These are phyloP conservation scores for Fusarium incarnatum DNA, from an alignment of 2,329 filamentous ascomycete genomes.

Conservation along the genomic window DNA sequence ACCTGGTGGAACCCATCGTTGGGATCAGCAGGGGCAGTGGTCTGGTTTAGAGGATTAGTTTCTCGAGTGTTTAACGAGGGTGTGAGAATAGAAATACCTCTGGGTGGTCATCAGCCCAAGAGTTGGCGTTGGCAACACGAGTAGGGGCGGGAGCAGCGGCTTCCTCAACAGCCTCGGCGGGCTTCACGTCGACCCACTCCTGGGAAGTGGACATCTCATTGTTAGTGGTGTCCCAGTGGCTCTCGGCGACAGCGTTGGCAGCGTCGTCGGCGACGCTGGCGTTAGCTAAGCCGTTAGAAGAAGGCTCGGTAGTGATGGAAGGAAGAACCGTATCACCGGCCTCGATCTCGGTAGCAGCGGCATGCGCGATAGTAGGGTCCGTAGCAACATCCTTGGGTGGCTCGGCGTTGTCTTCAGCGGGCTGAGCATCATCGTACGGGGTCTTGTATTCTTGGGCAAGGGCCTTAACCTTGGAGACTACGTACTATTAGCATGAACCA, in stretches of 20 bases:
- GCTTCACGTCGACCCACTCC: constrained; percentile 79
- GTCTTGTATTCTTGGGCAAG: constrained; percentile 66
- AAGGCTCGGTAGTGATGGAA: constrained; percentile 51
- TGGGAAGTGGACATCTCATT: constrained; percentile 61
- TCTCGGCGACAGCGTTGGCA: constrained; percentile 71
- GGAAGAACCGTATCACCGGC: constrained; percentile 58
- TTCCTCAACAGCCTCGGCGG: constrained; percentile 80
- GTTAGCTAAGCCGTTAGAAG: constrained; percentile 59
- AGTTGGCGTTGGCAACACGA: constrained; percentile 67
- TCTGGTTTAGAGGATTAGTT: constrained; percentile 32
- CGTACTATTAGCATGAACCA: constrained; percentile 33
- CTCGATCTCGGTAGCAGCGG: constrained; percentile 75
- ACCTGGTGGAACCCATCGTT: constrained; percentile 81
- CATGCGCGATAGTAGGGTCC: constrained; percentile 76
- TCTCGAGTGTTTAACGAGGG: not conserved
- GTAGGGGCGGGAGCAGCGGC: constrained; percentile 68
- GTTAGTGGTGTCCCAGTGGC: constrained; percentile 70
- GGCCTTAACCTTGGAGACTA: constrained; percentile 56
- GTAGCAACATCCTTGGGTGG: constrained; percentile 55
- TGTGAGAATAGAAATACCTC: constrained; percentile 55
- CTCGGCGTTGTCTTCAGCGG: constrained; percentile 50
- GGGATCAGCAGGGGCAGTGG: constrained; percentile 55
- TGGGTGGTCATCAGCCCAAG: constrained; percentile 86
- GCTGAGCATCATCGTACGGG: constrained; percentile 51
- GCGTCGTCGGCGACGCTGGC: constrained; percentile 63